A percentile compares a stretch with the other conserved stretches of the same genome.
These are phyloP conservation scores for Saksenaea vasiformis DNA, from an alignment of 371 early-diverging fungal genomes.

Conservation along the genomic window DNA sequence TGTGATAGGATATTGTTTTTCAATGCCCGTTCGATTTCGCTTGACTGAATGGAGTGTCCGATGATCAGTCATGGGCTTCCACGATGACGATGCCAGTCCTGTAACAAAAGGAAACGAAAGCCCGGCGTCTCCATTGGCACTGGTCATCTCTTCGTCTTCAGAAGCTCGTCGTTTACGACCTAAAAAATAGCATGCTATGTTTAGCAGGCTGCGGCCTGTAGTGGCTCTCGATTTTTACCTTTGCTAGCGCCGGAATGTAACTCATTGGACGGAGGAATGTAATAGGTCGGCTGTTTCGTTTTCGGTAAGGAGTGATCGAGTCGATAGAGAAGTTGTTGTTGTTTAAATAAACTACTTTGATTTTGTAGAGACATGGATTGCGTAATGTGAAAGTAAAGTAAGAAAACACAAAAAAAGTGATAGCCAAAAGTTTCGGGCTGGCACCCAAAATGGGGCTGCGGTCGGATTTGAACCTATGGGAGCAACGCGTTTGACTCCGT, in stretches of 20 bases:
- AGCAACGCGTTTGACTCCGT: too few species aligned
- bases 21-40: constrained; percentile 12
- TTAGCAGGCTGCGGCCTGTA: not conserved
- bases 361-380: constrained; percentile 24
- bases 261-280: constrained; percentile 21
- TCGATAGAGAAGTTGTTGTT: constrained; percentile 36
- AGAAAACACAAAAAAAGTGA: not conserved
- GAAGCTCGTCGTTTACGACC: constrained; percentile 13
- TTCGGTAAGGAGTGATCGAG: constrained; percentile 28
- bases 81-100: not conserved
- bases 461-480: too few species aligned
- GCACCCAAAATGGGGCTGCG: too few species aligned
- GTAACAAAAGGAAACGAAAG: not conserved
- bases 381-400: not conserved
- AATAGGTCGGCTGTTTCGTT: constrained; percentile 30
- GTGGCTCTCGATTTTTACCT: not conserved
- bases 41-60: constrained; percentile 10
- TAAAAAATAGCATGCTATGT: not conserved
- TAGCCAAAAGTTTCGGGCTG: too few species aligned
- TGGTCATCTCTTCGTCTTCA: constrained; percentile 14
- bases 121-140: not conserved
- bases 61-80: not conserved
- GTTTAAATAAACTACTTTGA: constrained; percentile 36
- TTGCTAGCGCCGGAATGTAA: not conserved
- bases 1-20: constrained; percentile 19